A percentile compares a stretch with the other conserved stretches of the same genome.
Conservation (phyloP, 2,329 filamentous ascomycete species). For the Apiospora malaysiana region DNA sequence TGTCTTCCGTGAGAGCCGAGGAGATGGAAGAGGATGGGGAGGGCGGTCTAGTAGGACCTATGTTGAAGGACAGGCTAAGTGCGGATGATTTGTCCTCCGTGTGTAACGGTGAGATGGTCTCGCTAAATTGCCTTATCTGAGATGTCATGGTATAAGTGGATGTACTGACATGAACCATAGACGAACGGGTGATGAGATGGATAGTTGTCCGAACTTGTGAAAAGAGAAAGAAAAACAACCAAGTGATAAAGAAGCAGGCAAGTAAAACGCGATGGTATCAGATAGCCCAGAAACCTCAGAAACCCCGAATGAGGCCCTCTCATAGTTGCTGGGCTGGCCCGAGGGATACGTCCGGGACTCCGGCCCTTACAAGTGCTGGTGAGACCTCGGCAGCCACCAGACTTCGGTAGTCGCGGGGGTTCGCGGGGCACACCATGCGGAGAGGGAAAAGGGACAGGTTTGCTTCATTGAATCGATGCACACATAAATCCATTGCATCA, state of each 20-base stretch:
- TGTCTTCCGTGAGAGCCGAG: conserved; percentile 10
- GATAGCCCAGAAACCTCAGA: background rate
- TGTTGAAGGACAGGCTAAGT: conserved; percentile 21
- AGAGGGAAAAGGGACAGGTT: background rate
- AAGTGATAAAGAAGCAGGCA: background rate
- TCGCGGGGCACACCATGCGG: background rate
- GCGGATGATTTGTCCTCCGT: conserved; percentile 10
- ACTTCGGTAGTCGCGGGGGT: conserved; percentile 1
- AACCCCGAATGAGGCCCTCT: conserved; percentile 6
- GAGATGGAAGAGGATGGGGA: conserved; percentile 21
- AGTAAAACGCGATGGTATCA: background rate
- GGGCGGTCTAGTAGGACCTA: conserved; percentile 10
- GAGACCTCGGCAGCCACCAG: conserved; percentile 17
- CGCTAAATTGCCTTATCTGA: background rate
- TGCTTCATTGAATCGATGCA: background rate
- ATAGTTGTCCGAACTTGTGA: background rate
- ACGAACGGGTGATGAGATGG: background rate
- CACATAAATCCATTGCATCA: background rate
- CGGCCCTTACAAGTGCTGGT: background rate
- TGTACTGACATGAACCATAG: background rate
- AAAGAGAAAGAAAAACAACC: background rate
- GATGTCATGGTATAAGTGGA: conserved; percentile 17
- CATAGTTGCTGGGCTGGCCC: conserved; percentile 8
- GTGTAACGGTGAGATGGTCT: conserved; percentile 9
- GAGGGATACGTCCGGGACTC: background rate